These are phyloP conservation scores for Penicillium sp. DNA, from an alignment of 2,329 filamentous ascomycete genomes.

Conservation along the genomic window DNA sequence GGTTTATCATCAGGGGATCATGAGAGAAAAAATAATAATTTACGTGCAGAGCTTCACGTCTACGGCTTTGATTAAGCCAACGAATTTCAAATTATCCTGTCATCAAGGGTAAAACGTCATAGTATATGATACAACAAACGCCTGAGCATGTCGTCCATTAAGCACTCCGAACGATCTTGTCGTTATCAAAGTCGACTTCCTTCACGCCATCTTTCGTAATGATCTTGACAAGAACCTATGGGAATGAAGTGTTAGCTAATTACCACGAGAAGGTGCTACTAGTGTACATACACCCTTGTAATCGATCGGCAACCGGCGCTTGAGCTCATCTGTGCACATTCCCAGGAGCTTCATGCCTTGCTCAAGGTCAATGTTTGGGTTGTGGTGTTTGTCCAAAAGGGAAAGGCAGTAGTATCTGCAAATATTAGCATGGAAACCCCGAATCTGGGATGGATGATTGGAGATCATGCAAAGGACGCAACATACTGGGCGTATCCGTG, in stretches of 20 bases:
- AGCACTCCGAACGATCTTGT: conserved; percentile 59
- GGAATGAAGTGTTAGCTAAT: conserved; percentile 22
- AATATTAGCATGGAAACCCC: conserved; percentile 22
- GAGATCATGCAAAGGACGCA: background rate
- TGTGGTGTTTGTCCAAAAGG: conserved; percentile 97
- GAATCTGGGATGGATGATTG: background rate
- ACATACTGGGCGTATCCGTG: conserved; percentile 96
- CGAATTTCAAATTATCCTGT: conserved; percentile 33
- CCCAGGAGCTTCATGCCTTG: conserved; percentile 89
- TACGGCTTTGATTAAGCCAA: conserved; percentile 18
- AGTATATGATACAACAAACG: conserved; percentile 35
- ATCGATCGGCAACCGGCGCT: conserved; percentile 94
- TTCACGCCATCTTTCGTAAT: conserved; percentile 91
- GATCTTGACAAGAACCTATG: conserved; percentile 71
- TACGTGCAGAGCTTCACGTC: background rate
- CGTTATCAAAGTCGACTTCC: conserved; percentile 83
- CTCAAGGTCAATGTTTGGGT: conserved; percentile 86
- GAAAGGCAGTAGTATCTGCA: conserved; percentile 92
- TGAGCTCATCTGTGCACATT: conserved; percentile 96
- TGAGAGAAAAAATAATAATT: background rate
- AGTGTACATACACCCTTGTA: conserved; percentile 84
- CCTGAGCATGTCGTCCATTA: conserved; percentile 41
- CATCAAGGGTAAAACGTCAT: conserved; percentile 37
- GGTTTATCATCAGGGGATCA: background rate
- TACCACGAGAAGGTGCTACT: conserved; percentile 8